phyloP scores from a whole-genome alignment of 208 protist genomes.

The Leishmania tropica region DNA sequence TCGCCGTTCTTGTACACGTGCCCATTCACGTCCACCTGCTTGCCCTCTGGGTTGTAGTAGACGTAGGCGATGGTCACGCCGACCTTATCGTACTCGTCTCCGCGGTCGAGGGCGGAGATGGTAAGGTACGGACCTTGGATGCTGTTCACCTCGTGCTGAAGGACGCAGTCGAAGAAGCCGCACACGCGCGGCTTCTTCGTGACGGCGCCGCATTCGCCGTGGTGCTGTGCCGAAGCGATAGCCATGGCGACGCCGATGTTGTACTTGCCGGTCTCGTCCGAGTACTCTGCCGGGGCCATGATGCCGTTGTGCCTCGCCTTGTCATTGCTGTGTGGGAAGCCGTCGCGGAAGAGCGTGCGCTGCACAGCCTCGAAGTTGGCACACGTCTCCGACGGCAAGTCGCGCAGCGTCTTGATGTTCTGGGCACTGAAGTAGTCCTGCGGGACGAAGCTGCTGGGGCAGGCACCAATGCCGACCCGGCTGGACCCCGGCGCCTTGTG shows the following conservation, averaged over 20 bases:
- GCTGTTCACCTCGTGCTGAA: constrained; percentile 90
- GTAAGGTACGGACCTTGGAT: constrained; percentile 91
- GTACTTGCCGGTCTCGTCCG: constrained; percentile 78
- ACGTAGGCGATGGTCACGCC: constrained; percentile 91
- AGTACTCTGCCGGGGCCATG: constrained; percentile 74
- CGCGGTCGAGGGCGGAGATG: constrained; percentile 92
- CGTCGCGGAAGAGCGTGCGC: constrained; percentile 56
- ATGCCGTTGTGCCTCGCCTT: constrained; percentile 74
- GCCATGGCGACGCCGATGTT: constrained; percentile 92
- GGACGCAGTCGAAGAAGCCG: constrained; percentile 93
- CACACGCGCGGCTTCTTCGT: constrained; percentile 91
- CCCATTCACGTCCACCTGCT: constrained; percentile 69
- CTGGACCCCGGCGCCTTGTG: constrained; percentile 92
- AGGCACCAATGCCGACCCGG: constrained; percentile 92
- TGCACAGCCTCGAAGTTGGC: constrained; percentile 90
- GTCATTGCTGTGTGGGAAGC: constrained; percentile 44
- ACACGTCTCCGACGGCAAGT: constrained; percentile 66
- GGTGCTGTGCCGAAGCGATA: constrained; percentile 72
- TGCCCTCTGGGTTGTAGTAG: constrained; percentile 70
- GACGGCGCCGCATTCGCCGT: constrained; percentile 90
- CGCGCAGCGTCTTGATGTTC: constrained; percentile 79
- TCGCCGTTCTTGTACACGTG: constrained; percentile 81
- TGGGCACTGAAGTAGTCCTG: constrained; percentile 91
- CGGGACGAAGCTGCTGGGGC: constrained; percentile 85
- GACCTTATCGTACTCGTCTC: constrained; percentile 90